phyloP scores from a whole-genome alignment of 2,329 filamentous ascomycete species.

The Xylaria sp. region DNA sequence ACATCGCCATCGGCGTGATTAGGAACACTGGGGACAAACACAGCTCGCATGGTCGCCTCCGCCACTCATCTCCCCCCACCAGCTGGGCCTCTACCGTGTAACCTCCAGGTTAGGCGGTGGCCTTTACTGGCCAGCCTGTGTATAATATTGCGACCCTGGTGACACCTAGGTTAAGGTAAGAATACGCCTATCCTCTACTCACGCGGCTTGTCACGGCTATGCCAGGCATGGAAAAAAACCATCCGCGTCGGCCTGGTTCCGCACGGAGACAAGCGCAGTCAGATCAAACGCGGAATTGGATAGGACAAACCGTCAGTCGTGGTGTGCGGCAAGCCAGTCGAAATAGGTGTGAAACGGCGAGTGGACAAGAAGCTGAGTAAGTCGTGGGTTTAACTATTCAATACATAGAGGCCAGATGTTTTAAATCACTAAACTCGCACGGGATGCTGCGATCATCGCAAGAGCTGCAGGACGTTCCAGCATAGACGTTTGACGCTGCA shows the following conservation, averaged over 20 bases:
- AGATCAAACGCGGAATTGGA: not conserved
- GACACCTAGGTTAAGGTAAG: not conserved
- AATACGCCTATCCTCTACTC: not conserved
- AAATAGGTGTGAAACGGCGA: not conserved
- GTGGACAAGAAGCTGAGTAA: not conserved
- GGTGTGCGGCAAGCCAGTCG: not conserved
- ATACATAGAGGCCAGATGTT: not conserved
- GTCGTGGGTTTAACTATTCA: not conserved
- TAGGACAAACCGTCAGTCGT: not conserved
- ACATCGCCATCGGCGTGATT: not conserved
- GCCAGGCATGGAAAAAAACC: not conserved
- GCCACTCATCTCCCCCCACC: not conserved
- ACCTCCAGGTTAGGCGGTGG: not conserved
- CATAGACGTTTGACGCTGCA: slow-evolving; percentile 5
- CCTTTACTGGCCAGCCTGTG: not conserved
- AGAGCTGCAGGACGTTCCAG: not conserved
- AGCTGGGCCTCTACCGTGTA: not conserved
- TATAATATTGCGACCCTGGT: not conserved
- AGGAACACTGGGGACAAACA: not conserved
- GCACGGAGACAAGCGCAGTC: not conserved
- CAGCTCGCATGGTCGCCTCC: not conserved
- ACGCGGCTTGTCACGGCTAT: not conserved
- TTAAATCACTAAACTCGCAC: not conserved
- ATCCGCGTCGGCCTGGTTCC: not conserved
- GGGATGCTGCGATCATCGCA: not conserved